Percentiles rank a stretch among this genome's conserved stretches.
Evolutionary conservation across 176 grass and related monocot species (phyloP).

Genomic region (Carex pumila): DNA sequence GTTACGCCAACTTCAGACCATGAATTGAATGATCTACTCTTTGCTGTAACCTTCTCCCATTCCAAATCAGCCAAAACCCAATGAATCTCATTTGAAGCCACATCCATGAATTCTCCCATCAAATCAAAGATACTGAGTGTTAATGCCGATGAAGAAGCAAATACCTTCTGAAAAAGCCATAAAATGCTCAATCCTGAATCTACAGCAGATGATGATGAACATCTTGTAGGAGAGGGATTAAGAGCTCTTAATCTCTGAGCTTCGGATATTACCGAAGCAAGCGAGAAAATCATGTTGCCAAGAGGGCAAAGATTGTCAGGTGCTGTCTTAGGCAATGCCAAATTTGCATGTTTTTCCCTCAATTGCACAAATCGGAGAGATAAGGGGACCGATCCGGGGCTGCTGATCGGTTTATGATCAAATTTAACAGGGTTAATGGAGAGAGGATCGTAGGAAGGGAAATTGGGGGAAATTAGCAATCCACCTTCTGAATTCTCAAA

Average conservation of each 20-base stretch:
- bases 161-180: constrained; percentile 16
- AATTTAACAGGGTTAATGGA: constrained; percentile 13
- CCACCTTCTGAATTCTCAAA: neutral
- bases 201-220: neutral
- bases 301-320: constrained; percentile 19
- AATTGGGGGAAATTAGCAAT: neutral
- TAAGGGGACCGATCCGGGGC: neutral
- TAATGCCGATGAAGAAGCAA: constrained; percentile 6
- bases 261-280: constrained; percentile 23
- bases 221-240: neutral
- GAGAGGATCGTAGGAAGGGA: neutral
- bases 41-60: neutral
- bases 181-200: constrained; percentile 10
- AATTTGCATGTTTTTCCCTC: constrained; percentile 15
- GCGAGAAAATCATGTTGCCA: constrained; percentile 24
- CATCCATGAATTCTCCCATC: constrained; percentile 13
- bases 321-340: constrained; percentile 5
- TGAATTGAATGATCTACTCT: neutral
- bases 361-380: constrained; percentile 18
- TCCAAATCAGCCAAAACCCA: constrained; percentile 22
- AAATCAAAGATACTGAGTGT: neutral
- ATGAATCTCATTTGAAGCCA: neutral
- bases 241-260: constrained; percentile 6
- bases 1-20: constrained; percentile 13
- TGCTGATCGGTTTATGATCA: neutral